Evolutionary conservation across 2,329 filamentous ascomycete genomes (phyloP).

Genomic region (Nannizziopsis barbatae): DNA sequence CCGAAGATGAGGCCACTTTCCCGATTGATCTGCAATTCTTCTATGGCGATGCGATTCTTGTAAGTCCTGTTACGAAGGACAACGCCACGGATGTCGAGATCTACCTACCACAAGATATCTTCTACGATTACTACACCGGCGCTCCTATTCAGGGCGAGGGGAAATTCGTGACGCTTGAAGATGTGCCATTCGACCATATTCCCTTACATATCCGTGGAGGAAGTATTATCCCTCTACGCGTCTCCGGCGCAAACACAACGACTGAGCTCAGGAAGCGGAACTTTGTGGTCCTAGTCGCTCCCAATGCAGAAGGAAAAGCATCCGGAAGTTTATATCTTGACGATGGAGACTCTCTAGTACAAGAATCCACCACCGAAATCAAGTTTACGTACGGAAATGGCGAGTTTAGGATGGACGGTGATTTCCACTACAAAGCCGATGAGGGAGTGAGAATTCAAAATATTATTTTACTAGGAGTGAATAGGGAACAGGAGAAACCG

Average conservation of each 20-base stretch:
- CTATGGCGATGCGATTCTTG: constrained; percentile 46
- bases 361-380: constrained; percentile 44
- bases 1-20: constrained; percentile 43
- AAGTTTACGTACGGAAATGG: constrained; percentile 46
- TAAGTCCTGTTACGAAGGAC: constrained; percentile 46
- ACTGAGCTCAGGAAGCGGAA: constrained; percentile 49
- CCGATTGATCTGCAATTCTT: constrained; percentile 47
- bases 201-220: constrained; percentile 54
- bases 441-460: constrained; percentile 36
- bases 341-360: constrained; percentile 59
- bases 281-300: constrained; percentile 61
- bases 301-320: constrained; percentile 52
- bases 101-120: constrained; percentile 48
- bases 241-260: constrained; percentile 47
- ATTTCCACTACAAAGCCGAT: constrained; percentile 12
- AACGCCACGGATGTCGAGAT: constrained; percentile 43
- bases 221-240: constrained; percentile 47
- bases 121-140: constrained; percentile 51
- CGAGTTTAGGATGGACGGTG: constrained; percentile 18
- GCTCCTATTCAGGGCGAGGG: constrained; percentile 38
- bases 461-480: constrained; percentile 41
- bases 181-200: constrained; percentile 44
- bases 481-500: background rate
- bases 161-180: constrained; percentile 32
- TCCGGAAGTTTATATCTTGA: constrained; percentile 62